Conservation (phyloP, 495 filamentous ascomycete genomes). For the Aspergillus nanangensis region DNA sequence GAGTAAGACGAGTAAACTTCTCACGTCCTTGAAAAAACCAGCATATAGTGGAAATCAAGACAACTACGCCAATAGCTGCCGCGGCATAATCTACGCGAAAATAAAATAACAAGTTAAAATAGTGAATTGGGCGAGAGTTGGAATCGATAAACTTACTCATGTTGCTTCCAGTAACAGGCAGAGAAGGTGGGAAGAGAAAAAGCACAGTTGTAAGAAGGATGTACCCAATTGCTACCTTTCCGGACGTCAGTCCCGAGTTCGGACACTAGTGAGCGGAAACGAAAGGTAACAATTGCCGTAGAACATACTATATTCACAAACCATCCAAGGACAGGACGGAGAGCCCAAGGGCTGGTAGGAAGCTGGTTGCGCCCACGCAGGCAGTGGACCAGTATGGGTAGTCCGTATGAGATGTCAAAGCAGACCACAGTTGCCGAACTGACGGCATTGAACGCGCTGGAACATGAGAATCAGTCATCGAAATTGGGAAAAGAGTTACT, state of each 20-base stretch:
- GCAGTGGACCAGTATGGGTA: conserved; percentile 63
- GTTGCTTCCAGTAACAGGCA: conserved; percentile 59
- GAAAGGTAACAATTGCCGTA: too few relatives aligned
- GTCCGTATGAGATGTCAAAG: conserved; percentile 64
- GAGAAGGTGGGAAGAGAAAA: conserved; percentile 64
- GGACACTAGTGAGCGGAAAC: conserved; percentile 19
- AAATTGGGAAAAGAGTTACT: neutral
- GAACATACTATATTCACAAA: conserved; percentile 52
- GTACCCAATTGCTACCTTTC: conserved; percentile 57
- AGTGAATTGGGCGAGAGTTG: too few relatives aligned
- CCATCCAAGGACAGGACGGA: conserved; percentile 56
- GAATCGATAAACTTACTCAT: conserved; percentile 70
- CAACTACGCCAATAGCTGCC: too few relatives aligned
- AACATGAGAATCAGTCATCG: neutral
- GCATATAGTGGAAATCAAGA: too few relatives aligned
- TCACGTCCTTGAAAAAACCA: too few relatives aligned
- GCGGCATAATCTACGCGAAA: too few relatives aligned
- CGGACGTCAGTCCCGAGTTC: conserved; percentile 11
- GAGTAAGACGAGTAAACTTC: too few relatives aligned
- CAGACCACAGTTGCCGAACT: conserved; percentile 65
- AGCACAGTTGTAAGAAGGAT: conserved; percentile 64
- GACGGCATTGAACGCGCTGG: conserved; percentile 54
- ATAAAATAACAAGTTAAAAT: too few relatives aligned
- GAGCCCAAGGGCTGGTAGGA: conserved; percentile 54
- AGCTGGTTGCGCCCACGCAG: conserved; percentile 58